Evolutionary conservation across 2,329 filamentous ascomycete species (phyloP).

Genomic region (Penicillium vulpinum): DNA sequence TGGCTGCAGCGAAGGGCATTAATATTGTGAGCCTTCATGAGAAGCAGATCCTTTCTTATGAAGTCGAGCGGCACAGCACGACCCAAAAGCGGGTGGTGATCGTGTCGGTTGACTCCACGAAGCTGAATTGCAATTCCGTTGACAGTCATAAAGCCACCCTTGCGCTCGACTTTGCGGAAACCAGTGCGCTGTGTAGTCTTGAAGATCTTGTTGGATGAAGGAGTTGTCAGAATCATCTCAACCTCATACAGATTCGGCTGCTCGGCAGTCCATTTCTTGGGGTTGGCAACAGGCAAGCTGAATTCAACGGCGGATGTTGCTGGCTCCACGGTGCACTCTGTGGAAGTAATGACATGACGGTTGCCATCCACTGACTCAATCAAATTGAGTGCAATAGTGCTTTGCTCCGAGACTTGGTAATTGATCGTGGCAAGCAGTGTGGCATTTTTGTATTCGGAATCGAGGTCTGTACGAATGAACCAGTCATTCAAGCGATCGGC

Average conservation of each 20-base stretch:
- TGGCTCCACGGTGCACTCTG: slow-evolving; percentile 24
- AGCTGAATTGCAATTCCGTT: slow-evolving; percentile 63
- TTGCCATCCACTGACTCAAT: slow-evolving; percentile 32
- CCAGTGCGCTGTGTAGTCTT: slow-evolving; percentile 57
- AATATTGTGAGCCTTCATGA: slow-evolving; percentile 70
- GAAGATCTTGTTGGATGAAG: not conserved
- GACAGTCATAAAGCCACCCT: slow-evolving; percentile 53
- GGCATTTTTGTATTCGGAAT: slow-evolving; percentile 54
- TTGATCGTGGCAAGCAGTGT: slow-evolving; percentile 53
- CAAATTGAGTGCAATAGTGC: not conserved
- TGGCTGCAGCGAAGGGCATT: slow-evolving; percentile 70
- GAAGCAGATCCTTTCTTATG: slow-evolving; percentile 61
- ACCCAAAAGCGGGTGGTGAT: slow-evolving; percentile 66
- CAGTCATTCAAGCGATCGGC: slow-evolving; percentile 59
- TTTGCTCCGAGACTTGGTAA: slow-evolving; percentile 4
- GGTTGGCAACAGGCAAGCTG: slow-evolving; percentile 46
- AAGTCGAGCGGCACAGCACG: slow-evolving; percentile 64
- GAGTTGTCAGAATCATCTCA: slow-evolving; percentile 13
- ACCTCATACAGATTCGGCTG: slow-evolving; percentile 62
- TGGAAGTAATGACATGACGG: slow-evolving; percentile 14
- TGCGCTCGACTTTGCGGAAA: slow-evolving; percentile 63
- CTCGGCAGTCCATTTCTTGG: slow-evolving; percentile 69
- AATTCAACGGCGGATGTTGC: slow-evolving; percentile 36
- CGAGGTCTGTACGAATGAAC: slow-evolving; percentile 56
- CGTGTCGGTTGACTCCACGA: slow-evolving; percentile 67